Conservation (phyloP, 345 rosid genomes). For the Odontarrhena argentea region DNA sequence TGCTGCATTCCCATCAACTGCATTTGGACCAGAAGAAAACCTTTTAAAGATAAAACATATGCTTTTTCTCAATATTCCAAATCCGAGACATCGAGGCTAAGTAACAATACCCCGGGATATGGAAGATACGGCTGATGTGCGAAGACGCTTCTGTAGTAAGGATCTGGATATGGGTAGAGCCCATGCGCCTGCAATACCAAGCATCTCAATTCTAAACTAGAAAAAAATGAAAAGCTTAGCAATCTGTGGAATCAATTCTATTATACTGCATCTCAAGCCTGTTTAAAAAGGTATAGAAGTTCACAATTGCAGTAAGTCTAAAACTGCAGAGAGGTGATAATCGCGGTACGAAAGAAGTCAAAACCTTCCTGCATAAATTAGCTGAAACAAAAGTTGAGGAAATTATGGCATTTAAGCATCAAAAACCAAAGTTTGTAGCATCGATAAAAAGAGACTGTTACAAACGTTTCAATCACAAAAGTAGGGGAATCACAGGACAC, state of each 20-base stretch:
- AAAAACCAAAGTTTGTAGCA: slow-evolving; percentile 3
- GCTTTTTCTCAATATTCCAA: background rate
- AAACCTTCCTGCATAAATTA: slow-evolving; percentile 5
- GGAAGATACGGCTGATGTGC: slow-evolving; percentile 80
- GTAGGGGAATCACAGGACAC: background rate
- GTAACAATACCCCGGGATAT: slow-evolving; percentile 54
- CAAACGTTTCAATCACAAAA: slow-evolving; percentile 2
- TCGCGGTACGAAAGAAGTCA: background rate
- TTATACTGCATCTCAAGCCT: background rate
- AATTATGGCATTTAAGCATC: background rate
- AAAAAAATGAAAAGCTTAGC: slow-evolving; percentile 19
- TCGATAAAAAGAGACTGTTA: background rate
- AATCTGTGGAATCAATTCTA: background rate
- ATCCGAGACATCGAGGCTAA: background rate
- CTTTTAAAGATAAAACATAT: background rate
- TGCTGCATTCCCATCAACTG: slow-evolving; percentile 99
- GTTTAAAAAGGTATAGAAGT: slow-evolving; percentile 3
- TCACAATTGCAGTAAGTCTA: slow-evolving; percentile 2
- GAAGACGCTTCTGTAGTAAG: slow-evolving; percentile 90
- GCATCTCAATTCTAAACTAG: slow-evolving; percentile 21
- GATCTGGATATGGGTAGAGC: slow-evolving; percentile 89
- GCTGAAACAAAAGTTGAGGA: slow-evolving; percentile 14
- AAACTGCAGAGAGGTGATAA: slow-evolving; percentile 5
- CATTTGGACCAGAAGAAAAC: slow-evolving; percentile 65
- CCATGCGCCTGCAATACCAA: slow-evolving; percentile 63